phyloP scores from a whole-genome alignment of 2,329 filamentous ascomycete species.

The Trichoderma sp. region DNA sequence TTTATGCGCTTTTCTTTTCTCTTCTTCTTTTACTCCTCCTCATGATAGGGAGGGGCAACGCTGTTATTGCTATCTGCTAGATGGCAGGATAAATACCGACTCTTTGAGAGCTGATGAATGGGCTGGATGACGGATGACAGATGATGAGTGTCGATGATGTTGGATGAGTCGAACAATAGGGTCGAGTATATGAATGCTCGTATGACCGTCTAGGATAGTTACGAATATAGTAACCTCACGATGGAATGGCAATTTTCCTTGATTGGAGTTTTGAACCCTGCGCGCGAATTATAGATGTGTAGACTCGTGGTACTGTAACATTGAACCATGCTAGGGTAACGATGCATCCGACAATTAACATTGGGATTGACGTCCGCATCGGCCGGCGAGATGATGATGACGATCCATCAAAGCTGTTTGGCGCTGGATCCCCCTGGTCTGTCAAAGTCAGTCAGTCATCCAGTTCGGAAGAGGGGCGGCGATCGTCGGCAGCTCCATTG shows the following conservation, averaged over 20 bases:
- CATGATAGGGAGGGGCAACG: neutral
- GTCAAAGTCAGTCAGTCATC: neutral
- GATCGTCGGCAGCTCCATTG: conserved; percentile 1
- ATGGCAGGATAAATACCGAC: neutral
- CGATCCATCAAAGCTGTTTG: neutral
- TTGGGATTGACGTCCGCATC: neutral
- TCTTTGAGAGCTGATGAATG: neutral
- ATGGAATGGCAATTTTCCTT: neutral
- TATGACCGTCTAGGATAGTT: conserved; percentile 1
- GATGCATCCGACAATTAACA: neutral
- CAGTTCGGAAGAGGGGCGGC: neutral
- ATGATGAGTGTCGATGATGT: neutral
- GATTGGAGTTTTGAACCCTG: neutral
- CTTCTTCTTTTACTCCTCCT: neutral
- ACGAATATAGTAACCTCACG: conserved; percentile 2
- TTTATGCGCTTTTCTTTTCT: neutral
- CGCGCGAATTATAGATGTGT: neutral
- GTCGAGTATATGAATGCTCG: neutral
- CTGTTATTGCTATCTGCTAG: neutral
- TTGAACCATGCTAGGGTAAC: neutral
- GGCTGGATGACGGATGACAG: neutral
- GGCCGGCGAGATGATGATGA: neutral
- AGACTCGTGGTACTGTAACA: neutral
- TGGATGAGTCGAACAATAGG: neutral
- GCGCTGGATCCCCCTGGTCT: neutral